Percentiles rank a stretch among this genome's conserved stretches.
These are phyloP conservation scores for Kwoniella dejecticola DNA, from an alignment of 768 basidiomycete genomes.

Conservation along the genomic window DNA sequence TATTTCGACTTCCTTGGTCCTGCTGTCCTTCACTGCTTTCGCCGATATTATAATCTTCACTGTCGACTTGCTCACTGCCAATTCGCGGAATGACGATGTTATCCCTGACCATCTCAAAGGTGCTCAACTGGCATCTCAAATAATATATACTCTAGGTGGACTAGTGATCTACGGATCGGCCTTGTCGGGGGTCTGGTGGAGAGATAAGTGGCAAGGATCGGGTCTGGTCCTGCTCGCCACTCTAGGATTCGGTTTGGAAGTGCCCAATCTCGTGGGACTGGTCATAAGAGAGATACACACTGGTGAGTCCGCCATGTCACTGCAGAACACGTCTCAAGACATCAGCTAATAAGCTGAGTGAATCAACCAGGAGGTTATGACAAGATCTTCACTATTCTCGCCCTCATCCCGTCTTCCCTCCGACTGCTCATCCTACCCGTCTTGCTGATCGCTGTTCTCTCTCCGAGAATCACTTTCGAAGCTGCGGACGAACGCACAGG, in stretches of 20 bases:
- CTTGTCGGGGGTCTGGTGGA: slow-evolving; percentile 35
- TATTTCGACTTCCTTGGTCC: slow-evolving; percentile 71
- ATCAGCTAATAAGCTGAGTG: background rate
- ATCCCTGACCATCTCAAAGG: slow-evolving; percentile 6
- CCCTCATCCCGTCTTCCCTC: slow-evolving; percentile 54
- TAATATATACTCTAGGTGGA: slow-evolving; percentile 41
- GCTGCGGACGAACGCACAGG: slow-evolving; percentile 57
- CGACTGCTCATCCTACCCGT: slow-evolving; percentile 43
- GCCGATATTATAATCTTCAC: slow-evolving; percentile 76
- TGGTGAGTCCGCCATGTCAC: slow-evolving; percentile 31
- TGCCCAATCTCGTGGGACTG: slow-evolving; percentile 38
- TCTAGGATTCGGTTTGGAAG: slow-evolving; percentile 35
- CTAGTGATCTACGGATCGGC: slow-evolving; percentile 39
- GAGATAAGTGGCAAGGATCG: slow-evolving; percentile 37
- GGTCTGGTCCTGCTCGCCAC: slow-evolving; percentile 29
- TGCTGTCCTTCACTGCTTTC: slow-evolving; percentile 72
- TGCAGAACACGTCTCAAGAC: background rate
- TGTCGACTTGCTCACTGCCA: slow-evolving; percentile 65
- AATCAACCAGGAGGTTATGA: slow-evolving; percentile 18
- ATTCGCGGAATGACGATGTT: slow-evolving; percentile 62
- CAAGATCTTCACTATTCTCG: slow-evolving; percentile 56
- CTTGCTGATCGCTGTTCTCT: slow-evolving; percentile 62
- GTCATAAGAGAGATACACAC: slow-evolving; percentile 31
- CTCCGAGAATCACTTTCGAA: slow-evolving; percentile 67
- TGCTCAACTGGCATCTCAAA: slow-evolving; percentile 18